Evolutionary conservation across 225 moss, liverwort and hornwort species (phyloP), one percentile per base, ranked within the genome.

Genomic region (Pleurozium schreberi): DNA sequence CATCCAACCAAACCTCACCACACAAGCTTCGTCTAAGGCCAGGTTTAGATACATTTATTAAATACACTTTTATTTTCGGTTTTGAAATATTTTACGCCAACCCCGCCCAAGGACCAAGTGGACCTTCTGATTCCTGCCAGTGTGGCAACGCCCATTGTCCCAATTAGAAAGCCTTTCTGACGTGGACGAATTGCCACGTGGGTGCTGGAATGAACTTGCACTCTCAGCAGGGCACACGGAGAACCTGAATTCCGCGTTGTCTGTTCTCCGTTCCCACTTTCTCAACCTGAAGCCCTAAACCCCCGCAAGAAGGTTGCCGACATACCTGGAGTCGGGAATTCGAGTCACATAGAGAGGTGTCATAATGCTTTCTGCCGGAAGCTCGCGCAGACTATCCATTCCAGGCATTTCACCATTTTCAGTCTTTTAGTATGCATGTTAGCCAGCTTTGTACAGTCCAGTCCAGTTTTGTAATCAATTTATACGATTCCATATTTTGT

Each of bases 371-470:
- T 70, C 25, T 62, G 31, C 80, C 69, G 19, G 66, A 49, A 81
- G 57, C 4, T 47, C 66, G 63, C 61, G n/a, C 49, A 75, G 67
- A 58, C 66, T 82, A 34, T 30, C 49, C 57, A 34, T 82, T 73
- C 47, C 84, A 67, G 80, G 81, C 85, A 88, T 68, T 65, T 36
- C 21, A 79, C 31, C 66, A 50, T 86, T 57, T 61, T 82, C 89
- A 36, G 55, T 73, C 62, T 53, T 84, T 28, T 89, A 87, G 66
- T 42, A 88, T 53, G 52, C 61, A 61, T 81, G 80, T n/a, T 53
- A 83, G 64, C 83, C 74, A 85, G 61, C 74, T 84, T 43, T 92
- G 90, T 86, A 90, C 80, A 84, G 86, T 61, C 89, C 80, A 87
- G 86, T 61, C 55, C 88, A 88, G 75, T 88, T 84, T 79, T 59